phyloP scores from a whole-genome alignment of 2,329 filamentous ascomycete genomes.

The Triangularia verruculosa region DNA sequence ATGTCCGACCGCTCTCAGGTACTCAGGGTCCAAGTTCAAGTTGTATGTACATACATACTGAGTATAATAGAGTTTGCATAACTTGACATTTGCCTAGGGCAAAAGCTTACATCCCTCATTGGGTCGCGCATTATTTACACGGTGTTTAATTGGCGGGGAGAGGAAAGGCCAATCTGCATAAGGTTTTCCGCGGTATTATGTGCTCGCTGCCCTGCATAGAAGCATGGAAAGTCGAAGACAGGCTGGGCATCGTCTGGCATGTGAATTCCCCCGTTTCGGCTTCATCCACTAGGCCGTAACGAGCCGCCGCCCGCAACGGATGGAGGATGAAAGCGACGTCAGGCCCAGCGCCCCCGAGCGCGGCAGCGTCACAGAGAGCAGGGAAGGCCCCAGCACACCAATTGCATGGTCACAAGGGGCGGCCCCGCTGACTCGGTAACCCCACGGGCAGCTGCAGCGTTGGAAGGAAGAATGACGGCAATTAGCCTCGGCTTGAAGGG shows the following conservation, averaged over 20 bases:
- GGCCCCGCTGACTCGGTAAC: constrained; percentile 21
- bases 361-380: neutral
- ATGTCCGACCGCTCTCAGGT: neutral
- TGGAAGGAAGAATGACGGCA: constrained; percentile 18
- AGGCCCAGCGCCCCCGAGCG: neutral
- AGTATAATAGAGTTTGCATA: neutral
- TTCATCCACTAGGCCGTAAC: constrained; percentile 23
- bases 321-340: neutral
- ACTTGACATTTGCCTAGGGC: neutral
- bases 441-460: constrained; percentile 9
- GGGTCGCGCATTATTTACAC: neutral
- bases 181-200: neutral
- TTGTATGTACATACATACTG: neutral
- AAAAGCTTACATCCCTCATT: neutral
- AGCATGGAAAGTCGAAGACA: neutral
- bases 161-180: neutral
- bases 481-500: constrained; percentile 30
- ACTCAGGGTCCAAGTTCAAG: neutral
- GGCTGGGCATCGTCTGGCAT: neutral
- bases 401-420: neutral
- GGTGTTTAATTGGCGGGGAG: neutral
- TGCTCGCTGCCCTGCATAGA: neutral
- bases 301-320: constrained; percentile 5
- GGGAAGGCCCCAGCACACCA: neutral
- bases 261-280: constrained; percentile 8